Evolutionary conservation across 2,329 filamentous ascomycete genomes (phyloP).

Genomic region (Aciculosporium take): DNA sequence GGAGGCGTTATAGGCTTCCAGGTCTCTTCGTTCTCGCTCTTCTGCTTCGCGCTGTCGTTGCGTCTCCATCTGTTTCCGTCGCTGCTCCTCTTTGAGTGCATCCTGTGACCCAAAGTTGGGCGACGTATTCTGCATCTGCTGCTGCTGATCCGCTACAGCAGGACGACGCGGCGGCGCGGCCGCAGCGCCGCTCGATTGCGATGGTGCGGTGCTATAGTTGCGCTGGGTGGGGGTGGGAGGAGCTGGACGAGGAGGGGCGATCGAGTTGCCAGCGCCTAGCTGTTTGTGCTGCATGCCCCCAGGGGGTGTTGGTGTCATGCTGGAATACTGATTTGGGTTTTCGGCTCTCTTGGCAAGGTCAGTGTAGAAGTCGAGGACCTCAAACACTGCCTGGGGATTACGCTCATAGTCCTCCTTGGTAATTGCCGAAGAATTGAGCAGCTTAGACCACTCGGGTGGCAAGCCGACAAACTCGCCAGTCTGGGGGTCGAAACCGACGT

Average conservation of each 20-base stretch:
- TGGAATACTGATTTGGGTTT: conserved; percentile 54
- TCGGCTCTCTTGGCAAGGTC: conserved; percentile 66
- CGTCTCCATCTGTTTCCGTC: conserved; percentile 47
- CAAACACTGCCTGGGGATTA: conserved; percentile 75
- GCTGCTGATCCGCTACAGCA: conserved; percentile 26
- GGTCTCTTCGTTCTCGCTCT: conserved; percentile 57
- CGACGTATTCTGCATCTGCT: conserved; percentile 44
- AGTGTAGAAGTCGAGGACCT: conserved; percentile 74
- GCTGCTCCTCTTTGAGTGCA: conserved; percentile 39
- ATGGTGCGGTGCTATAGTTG: conserved; percentile 25
- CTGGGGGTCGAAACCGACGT: conserved; percentile 92
- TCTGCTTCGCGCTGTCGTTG: conserved; percentile 43
- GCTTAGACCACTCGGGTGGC: conserved; percentile 91
- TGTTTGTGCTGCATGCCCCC: conserved; percentile 45
- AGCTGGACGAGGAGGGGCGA: conserved; percentile 56
- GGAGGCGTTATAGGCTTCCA: conserved; percentile 81
- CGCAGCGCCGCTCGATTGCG: conserved; percentile 22
- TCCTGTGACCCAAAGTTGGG: conserved; percentile 39
- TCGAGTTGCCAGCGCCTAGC: conserved; percentile 39
- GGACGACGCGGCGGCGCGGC: conserved; percentile 31
- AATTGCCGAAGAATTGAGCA: conserved; percentile 89
- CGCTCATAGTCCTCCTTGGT: conserved; percentile 98
- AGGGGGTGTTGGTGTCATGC: conserved; percentile 53
- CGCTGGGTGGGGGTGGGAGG: conserved; percentile 30
- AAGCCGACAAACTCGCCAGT: conserved; percentile 91